Evolutionary conservation across 148 eudicot genomes (phyloP), one percentile per base, ranked within the genome.

Genomic region (Diospyros kaki): DNA sequence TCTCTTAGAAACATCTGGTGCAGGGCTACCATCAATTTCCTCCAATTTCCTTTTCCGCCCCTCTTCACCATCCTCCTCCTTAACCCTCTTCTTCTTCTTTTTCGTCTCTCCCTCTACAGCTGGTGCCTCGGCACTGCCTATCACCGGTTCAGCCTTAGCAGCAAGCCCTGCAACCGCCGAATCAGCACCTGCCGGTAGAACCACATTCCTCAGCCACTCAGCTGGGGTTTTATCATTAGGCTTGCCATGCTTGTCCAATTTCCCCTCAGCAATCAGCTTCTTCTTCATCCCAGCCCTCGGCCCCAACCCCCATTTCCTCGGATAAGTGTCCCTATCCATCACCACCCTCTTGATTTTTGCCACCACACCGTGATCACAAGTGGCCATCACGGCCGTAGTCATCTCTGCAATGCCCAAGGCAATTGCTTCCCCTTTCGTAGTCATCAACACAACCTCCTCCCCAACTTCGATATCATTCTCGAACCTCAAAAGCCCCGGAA

Each of bases 301-400:
- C 1, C 97, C 98, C 83, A 94, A 89, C 52, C 98, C 98, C 98
- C 98, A 94, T 65, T 89, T 94, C 90, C 97, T 92, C 0, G 97
- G 97, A 81, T 94, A 94, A n/a, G 89, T 94, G 83, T 94, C 96
- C 72, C 97, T 77, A 76, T 94, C 98, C 98, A 94, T 94, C 75
- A 94, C 93, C 40, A 92, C 98, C 89, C 98, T 94, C 91, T 94
- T 94, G 74, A 94, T 94, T 85, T 89, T 94, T 1, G 98, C 93
- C 42, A 94, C 98, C 12, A 89, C 89, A 6, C 98, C 98, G 70
- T 94, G 98, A 89, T 92, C 98, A 82, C 98, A 94, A 51, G 98
- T 92, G 5, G 96, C 98, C 96, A 94, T 94, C 58, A 94, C 98
- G 13, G 97, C 98, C 14, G 97, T 94, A 5, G 96, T 90, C 98